A percentile compares a stretch with the other conserved stretches of the same genome.
These are phyloP conservation scores for Dendrothele bispora DNA, from an alignment of 768 basidiomycete species.

Conservation along the genomic window DNA sequence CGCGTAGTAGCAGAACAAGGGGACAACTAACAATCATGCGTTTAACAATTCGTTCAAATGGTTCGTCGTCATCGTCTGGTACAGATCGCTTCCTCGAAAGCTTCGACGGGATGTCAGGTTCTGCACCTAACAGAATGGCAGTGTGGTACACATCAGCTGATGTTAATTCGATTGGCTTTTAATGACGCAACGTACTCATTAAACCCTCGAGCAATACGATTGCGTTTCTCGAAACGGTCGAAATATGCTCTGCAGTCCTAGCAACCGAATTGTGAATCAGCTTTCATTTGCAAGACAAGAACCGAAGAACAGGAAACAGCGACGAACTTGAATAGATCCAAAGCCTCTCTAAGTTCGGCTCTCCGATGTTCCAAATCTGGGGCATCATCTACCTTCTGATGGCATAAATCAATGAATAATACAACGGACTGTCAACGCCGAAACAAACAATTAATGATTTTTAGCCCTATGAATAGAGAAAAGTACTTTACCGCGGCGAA, in stretches of 20 bases:
- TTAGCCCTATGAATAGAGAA: background rate
- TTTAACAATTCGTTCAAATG: slow-evolving; percentile 23
- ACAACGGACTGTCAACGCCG: slow-evolving; percentile 19
- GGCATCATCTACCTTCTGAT: slow-evolving; percentile 15
- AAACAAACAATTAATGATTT: background rate
- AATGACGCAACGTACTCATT: slow-evolving; percentile 14
- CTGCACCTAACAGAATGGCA: background rate
- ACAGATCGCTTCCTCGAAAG: slow-evolving; percentile 16
- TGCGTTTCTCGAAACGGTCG: slow-evolving; percentile 22
- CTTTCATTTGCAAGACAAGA: no score
- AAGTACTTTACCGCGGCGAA: slow-evolving; percentile 21
- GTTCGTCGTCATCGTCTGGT: slow-evolving; percentile 14
- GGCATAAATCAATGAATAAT: slow-evolving; percentile 25
- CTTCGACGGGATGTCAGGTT: slow-evolving; percentile 13
- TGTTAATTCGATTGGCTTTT: background rate
- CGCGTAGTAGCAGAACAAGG: background rate
- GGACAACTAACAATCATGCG: slow-evolving; percentile 23
- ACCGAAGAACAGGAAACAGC: background rate
- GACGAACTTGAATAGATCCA: slow-evolving; percentile 22
- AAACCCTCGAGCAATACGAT: slow-evolving; percentile 21
- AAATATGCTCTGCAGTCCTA: slow-evolving; percentile 16
- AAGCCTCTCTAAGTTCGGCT: slow-evolving; percentile 17
- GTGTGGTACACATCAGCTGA: background rate
- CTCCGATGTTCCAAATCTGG: slow-evolving; percentile 15
- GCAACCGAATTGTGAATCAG: no score